Conservation (phyloP, 768 basidiomycete genomes). For the Ephemerocybe angulata region DNA sequence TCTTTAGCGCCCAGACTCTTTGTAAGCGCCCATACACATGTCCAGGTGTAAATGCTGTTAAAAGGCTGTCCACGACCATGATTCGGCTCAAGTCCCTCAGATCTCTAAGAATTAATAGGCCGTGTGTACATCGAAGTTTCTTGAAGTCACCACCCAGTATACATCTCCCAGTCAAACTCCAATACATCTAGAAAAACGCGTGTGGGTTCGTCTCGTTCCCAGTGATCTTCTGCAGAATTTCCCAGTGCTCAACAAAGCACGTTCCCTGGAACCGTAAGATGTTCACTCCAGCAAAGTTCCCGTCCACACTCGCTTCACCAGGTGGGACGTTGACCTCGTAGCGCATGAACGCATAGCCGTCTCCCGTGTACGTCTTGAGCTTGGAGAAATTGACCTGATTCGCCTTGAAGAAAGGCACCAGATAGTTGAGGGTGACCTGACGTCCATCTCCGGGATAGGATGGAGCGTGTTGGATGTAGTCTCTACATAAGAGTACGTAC, state of each 20-base stretch:
- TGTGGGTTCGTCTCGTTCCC: constrained; percentile 8
- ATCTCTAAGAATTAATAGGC: too few species aligned
- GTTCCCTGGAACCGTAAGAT: constrained; percentile 5
- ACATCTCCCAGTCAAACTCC: too few species aligned
- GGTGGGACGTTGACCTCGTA: not conserved
- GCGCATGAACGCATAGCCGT: constrained; percentile 1
- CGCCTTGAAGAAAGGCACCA: not conserved
- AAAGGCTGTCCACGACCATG: too few species aligned
- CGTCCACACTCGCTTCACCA: not conserved
- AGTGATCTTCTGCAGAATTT: constrained; percentile 1
- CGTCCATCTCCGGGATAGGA: not conserved
- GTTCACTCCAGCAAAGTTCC: not conserved
- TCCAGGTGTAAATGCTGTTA: too few species aligned
- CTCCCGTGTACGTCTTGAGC: not conserved
- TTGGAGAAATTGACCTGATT: not conserved
- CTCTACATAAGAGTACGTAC: not conserved
- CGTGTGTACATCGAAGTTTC: too few species aligned
- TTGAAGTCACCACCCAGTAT: too few species aligned
- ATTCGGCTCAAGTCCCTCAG: too few species aligned
- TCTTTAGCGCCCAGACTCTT: too few species aligned
- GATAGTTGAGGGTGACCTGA: not conserved
- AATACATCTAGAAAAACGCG: constrained; percentile 9
- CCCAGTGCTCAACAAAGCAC: constrained; percentile 10
- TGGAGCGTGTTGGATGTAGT: constrained; percentile 5
- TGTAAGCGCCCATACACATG: too few species aligned